phyloP scores from a whole-genome alignment of 2,329 filamentous ascomycete genomes.

The Fusarium sp. region DNA sequence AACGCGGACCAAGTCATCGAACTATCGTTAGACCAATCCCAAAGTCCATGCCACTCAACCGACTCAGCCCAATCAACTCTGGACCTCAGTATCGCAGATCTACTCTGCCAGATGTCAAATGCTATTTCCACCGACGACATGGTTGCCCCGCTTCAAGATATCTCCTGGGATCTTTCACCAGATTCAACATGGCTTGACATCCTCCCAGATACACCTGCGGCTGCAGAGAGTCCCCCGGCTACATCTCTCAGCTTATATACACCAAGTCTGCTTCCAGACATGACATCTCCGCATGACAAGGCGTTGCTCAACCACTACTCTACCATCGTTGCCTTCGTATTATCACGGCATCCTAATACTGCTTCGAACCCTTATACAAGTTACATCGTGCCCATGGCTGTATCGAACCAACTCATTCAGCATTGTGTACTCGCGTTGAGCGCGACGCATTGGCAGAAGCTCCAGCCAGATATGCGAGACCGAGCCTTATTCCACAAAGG shows the following conservation, averaged over 20 bases:
- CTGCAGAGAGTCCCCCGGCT: background rate
- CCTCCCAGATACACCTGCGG: background rate
- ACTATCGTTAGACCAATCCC: background rate
- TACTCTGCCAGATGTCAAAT: constrained; percentile 8
- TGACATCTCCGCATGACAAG: constrained; percentile 14
- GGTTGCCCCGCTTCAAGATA: background rate
- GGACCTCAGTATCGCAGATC: constrained; percentile 1
- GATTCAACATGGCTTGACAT: constrained; percentile 9
- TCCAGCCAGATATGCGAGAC: constrained; percentile 12
- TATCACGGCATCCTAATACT: constrained; percentile 5
- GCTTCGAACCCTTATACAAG: constrained; percentile 6
- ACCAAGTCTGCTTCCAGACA: background rate
- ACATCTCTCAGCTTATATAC: constrained; percentile 8
- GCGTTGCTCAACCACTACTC: constrained; percentile 8
- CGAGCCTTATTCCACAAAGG: constrained; percentile 5
- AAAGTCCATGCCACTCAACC: background rate
- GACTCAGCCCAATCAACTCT: constrained; percentile 2
- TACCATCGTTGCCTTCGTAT: background rate
- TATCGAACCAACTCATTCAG: background rate
- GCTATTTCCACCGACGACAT: background rate
- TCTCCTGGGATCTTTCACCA: background rate
- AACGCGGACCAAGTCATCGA: constrained; percentile 8
- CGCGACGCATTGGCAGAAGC: constrained; percentile 14
- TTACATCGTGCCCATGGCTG: constrained; percentile 5
- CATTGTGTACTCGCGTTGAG: constrained; percentile 9